A percentile compares a stretch with the other conserved stretches of the same genome.
Conservation (phyloP, 306 rosid species). For the Albizia julibrissin region DNA sequence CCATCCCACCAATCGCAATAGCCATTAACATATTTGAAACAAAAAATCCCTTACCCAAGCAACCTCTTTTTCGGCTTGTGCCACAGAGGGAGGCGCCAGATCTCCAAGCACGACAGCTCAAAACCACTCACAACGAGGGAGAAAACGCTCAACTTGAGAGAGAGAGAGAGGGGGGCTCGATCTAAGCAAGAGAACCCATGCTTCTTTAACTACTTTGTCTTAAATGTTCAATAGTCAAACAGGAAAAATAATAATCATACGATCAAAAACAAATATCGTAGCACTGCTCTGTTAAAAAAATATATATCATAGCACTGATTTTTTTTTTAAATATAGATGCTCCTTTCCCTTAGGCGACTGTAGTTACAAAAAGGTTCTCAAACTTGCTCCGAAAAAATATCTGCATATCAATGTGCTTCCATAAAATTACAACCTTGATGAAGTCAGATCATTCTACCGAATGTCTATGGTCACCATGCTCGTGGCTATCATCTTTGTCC, state of each 20-base stretch:
- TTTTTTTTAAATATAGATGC: neutral
- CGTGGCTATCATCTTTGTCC: constrained; percentile 30
- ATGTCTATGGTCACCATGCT: constrained; percentile 29
- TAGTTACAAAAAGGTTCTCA: neutral
- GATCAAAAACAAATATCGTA: neutral
- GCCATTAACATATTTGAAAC: too few relatives aligned
- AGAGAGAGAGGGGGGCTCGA: too few relatives aligned
- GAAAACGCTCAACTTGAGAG: too few relatives aligned
- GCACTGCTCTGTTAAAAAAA: neutral
- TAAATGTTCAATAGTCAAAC: neutral
- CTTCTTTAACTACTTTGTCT: too few relatives aligned
- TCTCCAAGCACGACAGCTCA: too few relatives aligned
- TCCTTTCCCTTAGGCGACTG: constrained; percentile 4
- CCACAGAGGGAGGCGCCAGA: too few relatives aligned
- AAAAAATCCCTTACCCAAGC: too few relatives aligned
- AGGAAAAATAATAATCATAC: neutral
- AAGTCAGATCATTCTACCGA: constrained; percentile 33
- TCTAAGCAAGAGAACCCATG: too few relatives aligned
- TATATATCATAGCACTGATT: too few relatives aligned
- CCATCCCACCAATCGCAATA: too few relatives aligned
- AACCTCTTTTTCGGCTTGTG: too few relatives aligned
- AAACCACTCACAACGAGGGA: too few relatives aligned
- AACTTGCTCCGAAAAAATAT: neutral
- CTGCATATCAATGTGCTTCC: neutral
- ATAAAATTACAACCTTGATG: constrained; percentile 12